Evolutionary conservation across 164 flowering plant genomes (phyloP).

Genomic region (Magnolia sinica): DNA sequence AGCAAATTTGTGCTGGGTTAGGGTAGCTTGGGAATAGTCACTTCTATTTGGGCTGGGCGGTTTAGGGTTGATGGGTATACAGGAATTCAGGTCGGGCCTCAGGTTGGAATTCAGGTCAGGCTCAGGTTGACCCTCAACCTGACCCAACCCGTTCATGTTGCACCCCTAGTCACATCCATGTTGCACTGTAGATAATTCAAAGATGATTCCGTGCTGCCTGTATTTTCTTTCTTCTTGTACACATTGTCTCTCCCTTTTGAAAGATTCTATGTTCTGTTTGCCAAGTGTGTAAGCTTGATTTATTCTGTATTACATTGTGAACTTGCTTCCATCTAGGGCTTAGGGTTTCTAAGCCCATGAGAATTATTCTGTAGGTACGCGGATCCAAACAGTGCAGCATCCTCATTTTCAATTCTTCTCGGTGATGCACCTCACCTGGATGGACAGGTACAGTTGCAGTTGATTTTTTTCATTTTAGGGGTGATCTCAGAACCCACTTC

Average conservation of each 20-base stretch:
- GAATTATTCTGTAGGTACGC: conserved; percentile 37
- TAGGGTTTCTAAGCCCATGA: no score
- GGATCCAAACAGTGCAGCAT: conserved; percentile 80
- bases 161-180: no score
- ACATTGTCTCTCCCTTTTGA: not conserved
- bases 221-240: not conserved
- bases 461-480: conserved; percentile 3
- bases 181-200: not conserved
- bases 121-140: no score
- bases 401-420: conserved; percentile 93
- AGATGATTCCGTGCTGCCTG: not conserved
- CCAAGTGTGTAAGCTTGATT: not conserved
- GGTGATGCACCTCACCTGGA: conserved; percentile 99
- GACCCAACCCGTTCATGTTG: no score
- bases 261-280: no score
- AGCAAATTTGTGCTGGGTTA: no score
- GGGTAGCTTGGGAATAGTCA: no score
- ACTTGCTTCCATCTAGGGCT: no score
- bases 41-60: no score
- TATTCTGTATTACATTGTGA: not conserved
- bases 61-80: no score
- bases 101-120: no score
- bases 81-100: no score
- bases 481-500: not conserved
- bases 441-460: conserved; percentile 46